phyloP scores from a whole-genome alignment of 225 moss, liverwort and hornwort genomes.

The Marchantia polymorpha region DNA sequence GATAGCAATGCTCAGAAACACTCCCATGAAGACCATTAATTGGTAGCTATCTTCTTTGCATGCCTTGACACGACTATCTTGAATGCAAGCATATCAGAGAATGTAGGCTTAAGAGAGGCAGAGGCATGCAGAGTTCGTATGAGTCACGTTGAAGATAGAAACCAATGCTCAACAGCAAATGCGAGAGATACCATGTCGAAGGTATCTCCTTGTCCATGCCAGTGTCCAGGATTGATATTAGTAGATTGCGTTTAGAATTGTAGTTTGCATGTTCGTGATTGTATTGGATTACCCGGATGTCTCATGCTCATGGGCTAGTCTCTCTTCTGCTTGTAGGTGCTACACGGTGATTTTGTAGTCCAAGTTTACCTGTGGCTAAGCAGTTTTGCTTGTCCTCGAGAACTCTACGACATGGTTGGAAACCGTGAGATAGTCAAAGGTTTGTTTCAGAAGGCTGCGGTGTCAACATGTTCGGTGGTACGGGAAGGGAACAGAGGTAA shows the following conservation, averaged over 20 bases:
- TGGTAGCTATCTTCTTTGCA: not conserved
- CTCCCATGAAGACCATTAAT: too few species aligned
- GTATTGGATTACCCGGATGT: not conserved
- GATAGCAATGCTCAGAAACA: not conserved
- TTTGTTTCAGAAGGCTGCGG: not conserved
- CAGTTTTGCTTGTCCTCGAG: not conserved
- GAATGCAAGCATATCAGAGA: not conserved
- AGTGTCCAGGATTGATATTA: too few species aligned
- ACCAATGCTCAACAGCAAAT: not conserved
- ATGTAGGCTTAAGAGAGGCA: not conserved
- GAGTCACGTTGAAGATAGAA: not conserved
- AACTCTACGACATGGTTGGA: not conserved
- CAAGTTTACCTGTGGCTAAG: conserved; percentile 4
- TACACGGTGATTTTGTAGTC: not conserved
- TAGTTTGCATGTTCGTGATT: too few species aligned
- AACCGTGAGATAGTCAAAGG: not conserved
- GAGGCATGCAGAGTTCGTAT: not conserved
- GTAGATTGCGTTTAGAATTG: too few species aligned
- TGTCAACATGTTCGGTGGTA: not conserved
- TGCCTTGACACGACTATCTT: not conserved
- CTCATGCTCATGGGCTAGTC: not conserved
- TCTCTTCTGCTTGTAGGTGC: not conserved
- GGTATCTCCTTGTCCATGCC: not conserved
- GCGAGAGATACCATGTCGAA: not conserved
- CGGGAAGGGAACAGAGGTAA: not conserved